phyloP scores from a whole-genome alignment of 2,329 filamentous ascomycete species.

The Penicillium sp. region DNA sequence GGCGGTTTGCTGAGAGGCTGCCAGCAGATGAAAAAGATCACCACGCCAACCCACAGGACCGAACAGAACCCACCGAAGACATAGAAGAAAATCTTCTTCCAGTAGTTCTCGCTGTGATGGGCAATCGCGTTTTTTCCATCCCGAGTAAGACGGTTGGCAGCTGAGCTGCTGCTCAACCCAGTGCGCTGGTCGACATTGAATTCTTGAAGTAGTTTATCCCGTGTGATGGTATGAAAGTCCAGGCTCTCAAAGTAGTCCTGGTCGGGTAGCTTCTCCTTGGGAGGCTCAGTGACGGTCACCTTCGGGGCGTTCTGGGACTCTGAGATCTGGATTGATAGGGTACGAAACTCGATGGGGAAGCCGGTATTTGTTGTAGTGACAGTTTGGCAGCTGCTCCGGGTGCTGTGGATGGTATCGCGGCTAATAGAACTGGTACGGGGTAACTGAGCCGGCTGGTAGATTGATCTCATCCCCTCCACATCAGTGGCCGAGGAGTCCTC shows the following conservation, averaged over 20 bases:
- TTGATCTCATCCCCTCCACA: constrained; percentile 13
- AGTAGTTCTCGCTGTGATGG: constrained; percentile 58
- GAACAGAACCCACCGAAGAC: constrained; percentile 77
- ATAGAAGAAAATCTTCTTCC: constrained; percentile 61
- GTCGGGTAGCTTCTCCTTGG: constrained; percentile 17
- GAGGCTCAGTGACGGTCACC: constrained; percentile 13
- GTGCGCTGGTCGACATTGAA: constrained; percentile 55
- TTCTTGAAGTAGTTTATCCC: constrained; percentile 55
- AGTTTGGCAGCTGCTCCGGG: constrained; percentile 8
- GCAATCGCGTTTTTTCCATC: constrained; percentile 66
- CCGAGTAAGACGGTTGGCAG: constrained; percentile 53
- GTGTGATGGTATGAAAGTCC: constrained; percentile 62
- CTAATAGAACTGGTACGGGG: constrained; percentile 20
- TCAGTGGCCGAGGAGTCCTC: constrained; percentile 11
- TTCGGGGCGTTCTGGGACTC: constrained; percentile 35
- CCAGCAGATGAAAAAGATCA: constrained; percentile 75
- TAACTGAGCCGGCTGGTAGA: constrained; percentile 17
- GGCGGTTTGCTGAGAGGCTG: constrained; percentile 68
- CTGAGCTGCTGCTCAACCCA: constrained; percentile 59
- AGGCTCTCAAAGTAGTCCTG: constrained; percentile 55
- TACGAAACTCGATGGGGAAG: constrained; percentile 37
- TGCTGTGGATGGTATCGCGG: constrained; percentile 20
- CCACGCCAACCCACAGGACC: constrained; percentile 63
- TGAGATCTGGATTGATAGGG: constrained; percentile 38
- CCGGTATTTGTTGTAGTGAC: constrained; percentile 15